Percentiles rank a stretch among this genome's conserved stretches.
phyloP scores from a whole-genome alignment of 2,329 filamentous ascomycete genomes.

The Sporothrix sp. region DNA sequence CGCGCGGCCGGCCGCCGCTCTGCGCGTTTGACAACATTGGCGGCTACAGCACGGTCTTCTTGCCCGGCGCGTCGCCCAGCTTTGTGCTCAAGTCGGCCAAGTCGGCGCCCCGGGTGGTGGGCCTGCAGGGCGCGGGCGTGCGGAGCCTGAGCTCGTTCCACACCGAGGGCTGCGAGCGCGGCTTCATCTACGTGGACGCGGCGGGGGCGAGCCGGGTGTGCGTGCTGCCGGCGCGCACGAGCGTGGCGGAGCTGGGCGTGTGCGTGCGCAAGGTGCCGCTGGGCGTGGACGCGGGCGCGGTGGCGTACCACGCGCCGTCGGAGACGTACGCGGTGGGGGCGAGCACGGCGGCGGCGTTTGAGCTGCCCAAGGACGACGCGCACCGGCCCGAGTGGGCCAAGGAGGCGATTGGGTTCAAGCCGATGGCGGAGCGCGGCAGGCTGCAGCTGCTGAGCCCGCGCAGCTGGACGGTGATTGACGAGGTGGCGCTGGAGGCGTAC shows the following conservation, averaged over 20 bases:
- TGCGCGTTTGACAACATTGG: constrained; percentile 54
- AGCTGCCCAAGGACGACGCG: constrained; percentile 77
- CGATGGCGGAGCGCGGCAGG: constrained; percentile 59
- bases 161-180: constrained; percentile 64
- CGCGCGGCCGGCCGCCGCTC: constrained; percentile 44
- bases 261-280: constrained; percentile 62
- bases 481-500: constrained; percentile 58
- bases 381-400: constrained; percentile 71
- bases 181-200: constrained; percentile 73
- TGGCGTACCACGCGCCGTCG: constrained; percentile 68
- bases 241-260: constrained; percentile 67
- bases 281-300: constrained; percentile 56
- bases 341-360: constrained; percentile 58
- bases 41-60: constrained; percentile 72
- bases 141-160: constrained; percentile 67
- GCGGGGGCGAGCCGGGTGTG: constrained; percentile 65
- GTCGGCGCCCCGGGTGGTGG: constrained; percentile 64
- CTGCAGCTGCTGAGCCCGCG: constrained; percentile 71
- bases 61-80: constrained; percentile 68
- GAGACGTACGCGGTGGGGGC: constrained; percentile 70
- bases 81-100: constrained; percentile 78
- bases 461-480: constrained; percentile 72
- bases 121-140: constrained; percentile 58
- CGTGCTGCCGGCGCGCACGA: constrained; percentile 52
- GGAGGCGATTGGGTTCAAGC: constrained; percentile 56